Conservation (phyloP, 2,329 filamentous ascomycete genomes). For the Aspergillus hortae region DNA sequence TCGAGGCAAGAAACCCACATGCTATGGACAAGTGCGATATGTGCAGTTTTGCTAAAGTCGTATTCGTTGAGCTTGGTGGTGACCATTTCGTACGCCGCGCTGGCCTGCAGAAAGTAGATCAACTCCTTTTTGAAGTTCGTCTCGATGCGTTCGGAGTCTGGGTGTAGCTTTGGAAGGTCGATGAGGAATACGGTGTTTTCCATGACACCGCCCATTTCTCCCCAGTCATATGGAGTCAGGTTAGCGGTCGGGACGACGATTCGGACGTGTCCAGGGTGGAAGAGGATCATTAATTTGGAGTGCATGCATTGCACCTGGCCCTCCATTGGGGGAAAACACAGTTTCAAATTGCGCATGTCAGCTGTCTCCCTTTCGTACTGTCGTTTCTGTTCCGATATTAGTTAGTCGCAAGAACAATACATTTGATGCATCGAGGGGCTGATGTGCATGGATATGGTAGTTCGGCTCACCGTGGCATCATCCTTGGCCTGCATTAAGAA, state of each 20-base stretch:
- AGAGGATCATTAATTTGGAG: slow-evolving; percentile 89
- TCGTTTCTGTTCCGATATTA: slow-evolving; percentile 25
- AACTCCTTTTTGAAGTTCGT: slow-evolving; percentile 68
- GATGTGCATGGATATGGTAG: too few species aligned
- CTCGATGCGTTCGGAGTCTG: slow-evolving; percentile 18
- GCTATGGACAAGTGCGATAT: slow-evolving; percentile 78
- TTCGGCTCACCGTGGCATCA: slow-evolving; percentile 37
- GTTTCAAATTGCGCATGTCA: slow-evolving; percentile 52
- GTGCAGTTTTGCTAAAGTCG: slow-evolving; percentile 71
- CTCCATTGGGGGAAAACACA: slow-evolving; percentile 80
- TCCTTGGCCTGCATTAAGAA: slow-evolving; percentile 61
- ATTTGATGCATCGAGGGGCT: neutral
- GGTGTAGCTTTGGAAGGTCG: slow-evolving; percentile 63
- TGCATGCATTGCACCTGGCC: slow-evolving; percentile 75
- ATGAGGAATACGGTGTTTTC: slow-evolving; percentile 93
- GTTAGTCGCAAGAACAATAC: too few species aligned
- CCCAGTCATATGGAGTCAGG: slow-evolving; percentile 83
- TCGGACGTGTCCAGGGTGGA: slow-evolving; percentile 68
- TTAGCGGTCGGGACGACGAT: slow-evolving; percentile 87
- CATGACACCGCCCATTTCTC: slow-evolving; percentile 70
- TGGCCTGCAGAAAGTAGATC: slow-evolving; percentile 64
- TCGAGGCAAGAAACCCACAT: slow-evolving; percentile 58
- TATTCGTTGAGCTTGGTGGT: slow-evolving; percentile 69
- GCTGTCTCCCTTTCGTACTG: slow-evolving; percentile 39
- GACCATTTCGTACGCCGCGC: slow-evolving; percentile 62